Base-by-base conservation (phyloP, 345 rosid genomes). In the Acer negundo region DNA sequence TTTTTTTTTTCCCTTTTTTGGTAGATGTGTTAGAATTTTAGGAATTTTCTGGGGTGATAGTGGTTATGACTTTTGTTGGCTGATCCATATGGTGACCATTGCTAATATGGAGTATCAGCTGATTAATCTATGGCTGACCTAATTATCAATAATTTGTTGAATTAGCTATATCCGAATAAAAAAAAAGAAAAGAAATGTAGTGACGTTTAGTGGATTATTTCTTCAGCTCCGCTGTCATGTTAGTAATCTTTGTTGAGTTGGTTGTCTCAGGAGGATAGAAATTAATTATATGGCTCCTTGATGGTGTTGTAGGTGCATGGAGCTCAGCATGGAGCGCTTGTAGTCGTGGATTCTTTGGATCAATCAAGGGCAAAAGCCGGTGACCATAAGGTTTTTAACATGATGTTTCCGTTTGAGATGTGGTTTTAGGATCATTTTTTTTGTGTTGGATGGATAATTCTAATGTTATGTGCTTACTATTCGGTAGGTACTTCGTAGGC, bases 401-500 rank as follows among this genome's bases (percentile, higher is more conserved):
- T 62, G n/a, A 38, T 61, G 26, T 46, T n/a, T 24, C 24, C 62
- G 62, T 13, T 15, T 40, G 6, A 26, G 24, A 68, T 77, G 22
- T 62, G 26, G 16, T 47, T 42, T 22, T 17, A 13, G 24, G 10
- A 17, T 58, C 12, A n/a, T 26, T 53, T 53, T 53, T 53, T 44
- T 61, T 7, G 12, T 65, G 1, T 23, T 72, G 44, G 28, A 9
- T 44, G 46, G 28, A 61, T 64, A 40, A 44, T 69, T 38, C 64
- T 28, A 8, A 31, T 22, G 20, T 61, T 67, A 61, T 70, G 22
- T 63, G 55, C 8, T 49, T 51, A 10, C 46, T 62, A 62, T 62
- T 61, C 63, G 67, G 65, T 85, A 95, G 98, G 82, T 84, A 3
- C 94, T 95, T 67, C 84, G 98, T 51, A 81, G 99, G 85, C 78